These are phyloP conservation scores for Hyphopichia pseudoburtonii DNA, from an alignment of 1,139 yeast species.

Conservation along the genomic window DNA sequence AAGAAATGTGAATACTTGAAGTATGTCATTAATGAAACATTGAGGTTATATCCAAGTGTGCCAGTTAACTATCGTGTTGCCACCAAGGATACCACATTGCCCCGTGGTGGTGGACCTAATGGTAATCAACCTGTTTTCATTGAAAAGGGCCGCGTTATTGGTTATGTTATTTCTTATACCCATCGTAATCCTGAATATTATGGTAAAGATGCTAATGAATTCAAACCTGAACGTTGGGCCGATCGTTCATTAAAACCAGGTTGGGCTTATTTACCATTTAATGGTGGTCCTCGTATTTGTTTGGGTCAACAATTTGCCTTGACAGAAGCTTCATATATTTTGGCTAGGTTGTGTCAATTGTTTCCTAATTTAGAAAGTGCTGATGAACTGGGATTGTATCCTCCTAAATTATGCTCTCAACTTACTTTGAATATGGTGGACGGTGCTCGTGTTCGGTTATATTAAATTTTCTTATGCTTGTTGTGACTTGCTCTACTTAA, in stretches of 20 bases:
- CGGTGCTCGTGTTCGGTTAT: slow-evolving; percentile 20
- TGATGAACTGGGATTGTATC: slow-evolving; percentile 22
- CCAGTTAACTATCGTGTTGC: slow-evolving; percentile 41
- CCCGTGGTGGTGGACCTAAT: slow-evolving; percentile 44
- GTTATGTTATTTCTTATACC: slow-evolving; percentile 31
- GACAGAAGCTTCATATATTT: slow-evolving; percentile 53
- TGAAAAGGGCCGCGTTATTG: slow-evolving; percentile 31
- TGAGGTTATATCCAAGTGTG: slow-evolving; percentile 44
- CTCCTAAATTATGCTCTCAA: slow-evolving; percentile 32
- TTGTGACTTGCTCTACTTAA: too few species aligned
- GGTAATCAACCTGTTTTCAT: slow-evolving; percentile 31
- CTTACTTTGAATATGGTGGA: slow-evolving; percentile 28
- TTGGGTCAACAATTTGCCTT: slow-evolving; percentile 63
- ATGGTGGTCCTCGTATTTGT: slow-evolving; percentile 65
- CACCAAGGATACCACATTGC: slow-evolving; percentile 35
- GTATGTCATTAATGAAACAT: slow-evolving; percentile 37
- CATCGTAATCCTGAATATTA: slow-evolving; percentile 34
- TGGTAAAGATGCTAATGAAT: slow-evolving; percentile 38
- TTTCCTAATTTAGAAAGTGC: slow-evolving; percentile 30
- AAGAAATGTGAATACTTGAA: slow-evolving; percentile 46
- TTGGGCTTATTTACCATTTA: slow-evolving; percentile 59
- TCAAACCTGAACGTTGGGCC: slow-evolving; percentile 47
- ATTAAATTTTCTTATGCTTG: too few species aligned
- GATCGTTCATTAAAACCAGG: slow-evolving; percentile 35
- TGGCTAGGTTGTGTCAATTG: slow-evolving; percentile 44